A percentile compares a stretch with the other conserved stretches of the same genome.
Conservation (phyloP, 768 basidiomycete genomes). For the Calocybe cyanea region DNA sequence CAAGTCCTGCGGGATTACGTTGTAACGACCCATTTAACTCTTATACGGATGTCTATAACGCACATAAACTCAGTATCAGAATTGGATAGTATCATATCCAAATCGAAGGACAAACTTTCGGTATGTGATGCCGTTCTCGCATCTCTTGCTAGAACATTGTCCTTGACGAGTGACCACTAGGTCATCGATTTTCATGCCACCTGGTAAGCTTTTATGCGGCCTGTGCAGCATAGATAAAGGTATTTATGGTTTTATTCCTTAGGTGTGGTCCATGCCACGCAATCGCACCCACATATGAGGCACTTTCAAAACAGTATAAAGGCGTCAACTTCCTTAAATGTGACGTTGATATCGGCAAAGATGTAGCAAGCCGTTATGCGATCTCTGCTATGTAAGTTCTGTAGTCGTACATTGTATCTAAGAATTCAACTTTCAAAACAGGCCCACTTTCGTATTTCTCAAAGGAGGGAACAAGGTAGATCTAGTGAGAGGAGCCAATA, state of each 20-base stretch:
- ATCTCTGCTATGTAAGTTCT: slow-evolving; percentile 68
- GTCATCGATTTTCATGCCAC: slow-evolving; percentile 87
- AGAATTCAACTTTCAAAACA: slow-evolving; percentile 22
- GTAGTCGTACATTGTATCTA: too few relatives aligned
- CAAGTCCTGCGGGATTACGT: too few relatives aligned
- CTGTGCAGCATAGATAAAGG: neutral
- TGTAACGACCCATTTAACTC: neutral
- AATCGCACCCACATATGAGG: slow-evolving; percentile 75
- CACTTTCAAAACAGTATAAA: slow-evolving; percentile 61
- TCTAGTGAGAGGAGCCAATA: slow-evolving; percentile 70
- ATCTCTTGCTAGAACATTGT: neutral
- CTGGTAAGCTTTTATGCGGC: slow-evolving; percentile 45
- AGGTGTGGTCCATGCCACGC: slow-evolving; percentile 88
- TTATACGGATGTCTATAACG: slow-evolving; percentile 52
- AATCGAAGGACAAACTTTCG: slow-evolving; percentile 60
- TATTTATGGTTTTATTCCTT: slow-evolving; percentile 2
- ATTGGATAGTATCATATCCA: slow-evolving; percentile 54
- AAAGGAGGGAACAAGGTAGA: slow-evolving; percentile 66
- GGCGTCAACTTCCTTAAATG: slow-evolving; percentile 82
- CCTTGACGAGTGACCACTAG: slow-evolving; percentile 26
- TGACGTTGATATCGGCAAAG: slow-evolving; percentile 68
- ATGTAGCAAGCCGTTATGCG: slow-evolving; percentile 60
- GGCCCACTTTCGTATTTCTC: slow-evolving; percentile 84
- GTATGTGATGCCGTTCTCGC: slow-evolving; percentile 29
- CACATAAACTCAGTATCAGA: slow-evolving; percentile 62